Evolutionary conservation across 208 protist genomes (phyloP).

Genomic region (Crithidia expoeki): DNA sequence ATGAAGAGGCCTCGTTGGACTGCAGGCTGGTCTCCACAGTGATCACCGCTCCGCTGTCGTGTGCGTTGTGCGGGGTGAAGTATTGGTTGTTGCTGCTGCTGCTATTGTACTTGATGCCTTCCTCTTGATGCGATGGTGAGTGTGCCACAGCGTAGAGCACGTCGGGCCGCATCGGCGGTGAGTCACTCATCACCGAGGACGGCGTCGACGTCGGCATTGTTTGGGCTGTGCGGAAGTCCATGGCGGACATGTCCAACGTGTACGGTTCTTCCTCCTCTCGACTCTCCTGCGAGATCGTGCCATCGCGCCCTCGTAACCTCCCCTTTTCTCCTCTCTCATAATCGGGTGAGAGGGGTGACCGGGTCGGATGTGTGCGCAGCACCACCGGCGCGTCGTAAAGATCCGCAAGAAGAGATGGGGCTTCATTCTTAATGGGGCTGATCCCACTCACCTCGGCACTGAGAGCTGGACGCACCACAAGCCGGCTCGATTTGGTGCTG

Average conservation of each 20-base stretch:
- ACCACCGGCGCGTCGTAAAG: conserved; percentile 34
- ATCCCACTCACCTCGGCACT: conserved; percentile 47
- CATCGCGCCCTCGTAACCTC: too few species aligned
- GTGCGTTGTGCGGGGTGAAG: too few species aligned
- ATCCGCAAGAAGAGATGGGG: conserved; percentile 38
- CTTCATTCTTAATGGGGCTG: conserved; percentile 51
- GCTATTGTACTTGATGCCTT: neutral
- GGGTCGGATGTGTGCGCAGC: neutral
- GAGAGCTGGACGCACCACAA: conserved; percentile 14
- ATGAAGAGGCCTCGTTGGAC: neutral
- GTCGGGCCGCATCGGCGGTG: neutral
- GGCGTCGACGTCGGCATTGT: conserved; percentile 11
- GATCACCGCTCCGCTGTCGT: neutral
- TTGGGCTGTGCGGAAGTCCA: conserved; percentile 25
- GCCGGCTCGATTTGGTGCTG: neutral
- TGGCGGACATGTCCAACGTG: conserved; percentile 11
- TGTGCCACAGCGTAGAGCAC: neutral
- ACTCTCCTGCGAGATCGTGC: neutral
- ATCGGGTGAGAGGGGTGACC: neutral
- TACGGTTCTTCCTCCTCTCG: conserved; percentile 5
- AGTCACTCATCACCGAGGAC: neutral
- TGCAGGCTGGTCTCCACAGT: neutral
- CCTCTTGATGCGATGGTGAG: neutral
- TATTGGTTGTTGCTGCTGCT: neutral
- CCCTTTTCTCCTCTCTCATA: neutral